phyloP scores from a whole-genome alignment of 1,139 yeast species.

The Magnusiomyces paraingens region DNA sequence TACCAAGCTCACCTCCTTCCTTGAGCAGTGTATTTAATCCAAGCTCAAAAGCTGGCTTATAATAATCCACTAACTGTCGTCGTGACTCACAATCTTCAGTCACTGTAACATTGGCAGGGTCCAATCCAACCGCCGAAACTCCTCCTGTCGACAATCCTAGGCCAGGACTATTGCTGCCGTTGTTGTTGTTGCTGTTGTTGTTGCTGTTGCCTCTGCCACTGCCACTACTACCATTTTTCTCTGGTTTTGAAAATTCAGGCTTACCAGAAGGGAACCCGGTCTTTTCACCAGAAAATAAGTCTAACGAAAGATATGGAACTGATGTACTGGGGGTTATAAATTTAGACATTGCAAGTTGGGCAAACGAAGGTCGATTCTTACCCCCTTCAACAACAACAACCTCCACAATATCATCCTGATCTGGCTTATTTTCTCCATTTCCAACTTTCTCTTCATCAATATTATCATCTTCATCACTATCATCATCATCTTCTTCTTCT shows the following conservation, averaged over 20 bases:
- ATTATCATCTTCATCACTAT: not conserved
- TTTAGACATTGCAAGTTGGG: not conserved
- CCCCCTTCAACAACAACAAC: no score
- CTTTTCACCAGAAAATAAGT: conserved; percentile 6
- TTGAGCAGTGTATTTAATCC: conserved; percentile 50
- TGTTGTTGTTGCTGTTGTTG: not conserved
- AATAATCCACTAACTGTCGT: conserved; percentile 7
- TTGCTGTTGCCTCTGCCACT: not conserved
- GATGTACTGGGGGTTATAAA: conserved; percentile 14
- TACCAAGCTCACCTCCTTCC: conserved; percentile 74
- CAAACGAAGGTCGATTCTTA: no score
- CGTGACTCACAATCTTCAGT: conserved; percentile 63
- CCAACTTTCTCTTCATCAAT: not conserved
- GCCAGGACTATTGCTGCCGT: not conserved
- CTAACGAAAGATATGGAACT: conserved; percentile 12
- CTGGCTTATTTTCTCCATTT: no score
- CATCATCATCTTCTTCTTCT: conserved; percentile 1
- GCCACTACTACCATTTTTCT: no score
- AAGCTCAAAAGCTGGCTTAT: conserved; percentile 37
- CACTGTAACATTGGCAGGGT: conserved; percentile 30
- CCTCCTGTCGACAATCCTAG: not conserved
- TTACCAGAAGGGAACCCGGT: not conserved
- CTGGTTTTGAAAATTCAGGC: no score
- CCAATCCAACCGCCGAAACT: not conserved
- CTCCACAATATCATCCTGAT: no score